Evolutionary conservation across 768 basidiomycete genomes (phyloP).

Genomic region (Epithele typhae): DNA sequence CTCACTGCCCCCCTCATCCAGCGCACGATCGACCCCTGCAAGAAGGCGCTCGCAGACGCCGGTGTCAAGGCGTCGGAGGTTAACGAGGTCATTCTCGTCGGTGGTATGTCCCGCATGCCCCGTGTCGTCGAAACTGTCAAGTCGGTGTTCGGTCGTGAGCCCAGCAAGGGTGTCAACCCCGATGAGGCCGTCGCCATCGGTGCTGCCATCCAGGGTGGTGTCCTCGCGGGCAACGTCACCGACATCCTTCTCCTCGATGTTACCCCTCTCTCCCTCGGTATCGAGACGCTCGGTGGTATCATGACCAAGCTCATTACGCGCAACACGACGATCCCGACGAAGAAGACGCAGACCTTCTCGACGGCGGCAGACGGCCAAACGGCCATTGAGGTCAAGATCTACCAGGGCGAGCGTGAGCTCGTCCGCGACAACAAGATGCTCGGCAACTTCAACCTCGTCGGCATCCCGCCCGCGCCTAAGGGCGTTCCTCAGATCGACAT

Average conservation of each 20-base stretch:
- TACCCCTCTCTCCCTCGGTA: conserved; percentile 95
- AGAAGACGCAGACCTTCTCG: conserved; percentile 99
- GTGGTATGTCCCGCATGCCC: conserved; percentile 99
- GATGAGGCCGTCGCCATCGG: conserved; percentile 99
- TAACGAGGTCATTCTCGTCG: conserved; percentile 96
- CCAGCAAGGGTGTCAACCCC: conserved; percentile 98
- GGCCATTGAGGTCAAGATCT: conserved; percentile 99
- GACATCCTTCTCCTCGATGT: conserved; percentile 94
- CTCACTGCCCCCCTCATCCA: conserved; percentile 81
- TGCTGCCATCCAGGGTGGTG: conserved; percentile 97
- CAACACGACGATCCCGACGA: conserved; percentile 99
- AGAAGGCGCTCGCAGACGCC: conserved; percentile 93
- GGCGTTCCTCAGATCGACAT: conserved; percentile 78
- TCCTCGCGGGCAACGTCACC: conserved; percentile 92
- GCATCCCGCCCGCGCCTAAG: conserved; percentile 83
- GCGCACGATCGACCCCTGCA: conserved; percentile 92
- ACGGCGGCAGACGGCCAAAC: conserved; percentile 99
- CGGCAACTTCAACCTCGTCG: conserved; percentile 99
- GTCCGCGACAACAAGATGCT: conserved; percentile 98
- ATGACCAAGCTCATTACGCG: conserved; percentile 99
- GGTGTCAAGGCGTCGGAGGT: conserved; percentile 91
- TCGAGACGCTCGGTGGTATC: conserved; percentile 97
- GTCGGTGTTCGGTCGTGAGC: conserved; percentile 90
- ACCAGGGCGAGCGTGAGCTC: conserved; percentile 98
- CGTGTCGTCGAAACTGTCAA: conserved; percentile 93